Conservation (phyloP, 208 protist species). For the Leishmania tropica region DNA sequence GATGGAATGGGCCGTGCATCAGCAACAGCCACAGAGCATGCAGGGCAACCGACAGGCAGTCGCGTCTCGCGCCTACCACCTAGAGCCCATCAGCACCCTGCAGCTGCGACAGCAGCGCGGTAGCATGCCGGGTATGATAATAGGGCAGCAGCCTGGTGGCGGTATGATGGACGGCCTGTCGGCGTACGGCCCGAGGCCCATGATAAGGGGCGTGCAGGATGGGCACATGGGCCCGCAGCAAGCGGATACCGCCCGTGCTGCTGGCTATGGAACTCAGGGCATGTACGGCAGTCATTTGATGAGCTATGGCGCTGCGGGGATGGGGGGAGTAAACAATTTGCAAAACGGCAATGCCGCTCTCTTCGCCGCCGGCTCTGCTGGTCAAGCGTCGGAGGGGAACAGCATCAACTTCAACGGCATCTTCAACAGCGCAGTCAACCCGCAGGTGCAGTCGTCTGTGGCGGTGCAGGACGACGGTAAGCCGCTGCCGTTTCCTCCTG, state of each 20-base stretch:
- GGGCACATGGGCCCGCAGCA: neutral
- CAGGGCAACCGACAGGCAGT: conserved; percentile 3
- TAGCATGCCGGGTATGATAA: conserved; percentile 24
- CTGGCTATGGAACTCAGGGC: neutral
- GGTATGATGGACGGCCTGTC: conserved; percentile 15
- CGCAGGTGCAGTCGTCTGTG: conserved; percentile 15
- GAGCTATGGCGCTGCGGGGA: conserved; percentile 8
- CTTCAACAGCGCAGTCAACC: conserved; percentile 16
- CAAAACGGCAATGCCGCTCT: neutral
- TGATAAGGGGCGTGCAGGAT: conserved; percentile 15
- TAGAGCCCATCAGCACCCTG: conserved; percentile 34
- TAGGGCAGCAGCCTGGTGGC: neutral
- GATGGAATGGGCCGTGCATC: conserved; percentile 29
- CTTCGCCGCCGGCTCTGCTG: neutral
- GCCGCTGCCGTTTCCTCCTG: conserved; percentile 50
- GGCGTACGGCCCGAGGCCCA: conserved; percentile 2
- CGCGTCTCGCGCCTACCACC: conserved; percentile 30
- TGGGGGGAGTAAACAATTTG: neutral
- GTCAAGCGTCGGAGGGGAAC: conserved; percentile 12
- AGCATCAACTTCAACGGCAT: conserved; percentile 33
- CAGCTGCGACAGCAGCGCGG: conserved; percentile 4
- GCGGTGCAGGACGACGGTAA: conserved; percentile 30
- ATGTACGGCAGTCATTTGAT: neutral
- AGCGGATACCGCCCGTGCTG: neutral
- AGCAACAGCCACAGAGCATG: conserved; percentile 21